Base-by-base conservation (phyloP, 768 basidiomycete species). In the Mycena polygramma region DNA sequence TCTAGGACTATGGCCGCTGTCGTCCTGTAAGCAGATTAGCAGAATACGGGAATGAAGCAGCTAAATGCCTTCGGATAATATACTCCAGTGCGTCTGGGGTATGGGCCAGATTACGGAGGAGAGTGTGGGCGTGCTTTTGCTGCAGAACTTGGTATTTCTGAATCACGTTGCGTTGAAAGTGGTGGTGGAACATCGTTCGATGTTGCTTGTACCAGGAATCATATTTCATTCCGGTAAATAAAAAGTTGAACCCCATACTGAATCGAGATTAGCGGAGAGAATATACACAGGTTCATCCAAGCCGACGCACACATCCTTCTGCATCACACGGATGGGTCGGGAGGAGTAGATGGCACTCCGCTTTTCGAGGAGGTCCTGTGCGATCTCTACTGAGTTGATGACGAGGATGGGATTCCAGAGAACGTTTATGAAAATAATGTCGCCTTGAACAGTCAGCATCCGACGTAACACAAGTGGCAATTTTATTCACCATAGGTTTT, bases 311-410 rank as follows among this genome's bases (percentile, higher is more conserved):
- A 75, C 57, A 13, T 75, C 74, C 20, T 52, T 69, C 51, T 68
- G 69, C 74, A 75, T 75, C 11, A 67, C 58, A 17, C 66, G 57
- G 26, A 80, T 80, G 53, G 57, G 83, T 79, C 88, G 83, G 72
- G 89, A 88, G 7, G 90, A 89, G 70, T 90, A 91, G 57, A 88
- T 89, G 20, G 79, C 73, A 37, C 86, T 87, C 19, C 86, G 81
- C 70, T 86, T 89, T 62, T 90, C 89, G 41, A 91, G 86, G 1
- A 91, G 82, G 35, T 90, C 89, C 54, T 80, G 79, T 6, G 85
- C 85, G 2, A 81, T 78, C 57, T 84, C 73, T n/a, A 82, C 77
- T 4, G 84, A 81, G 73, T 88, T 89, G 55, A 88, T 77, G 45
- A 88, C 82, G 22, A 88, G 77, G 15, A 87, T 75, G 48, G 84